phyloP scores from a whole-genome alignment of 495 filamentous ascomycete species.

The Oidiodendron maius region DNA sequence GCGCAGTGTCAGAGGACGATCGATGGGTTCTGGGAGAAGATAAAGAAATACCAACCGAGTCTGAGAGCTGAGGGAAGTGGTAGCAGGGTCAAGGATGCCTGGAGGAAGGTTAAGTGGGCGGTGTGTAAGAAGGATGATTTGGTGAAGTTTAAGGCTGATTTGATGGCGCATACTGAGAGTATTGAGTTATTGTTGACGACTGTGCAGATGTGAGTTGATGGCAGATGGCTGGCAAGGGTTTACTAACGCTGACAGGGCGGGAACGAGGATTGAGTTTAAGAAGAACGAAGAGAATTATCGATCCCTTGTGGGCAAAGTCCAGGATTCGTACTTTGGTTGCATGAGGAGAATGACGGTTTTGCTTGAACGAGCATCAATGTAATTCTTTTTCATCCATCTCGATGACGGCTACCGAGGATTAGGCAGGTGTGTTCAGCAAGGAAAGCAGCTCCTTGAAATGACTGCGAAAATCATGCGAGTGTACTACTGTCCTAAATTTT shows the following conservation, averaged over 20 bases:
- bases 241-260: too few relatives aligned
- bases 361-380: slow-evolving; percentile 10
- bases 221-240: too few relatives aligned
- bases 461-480: neutral
- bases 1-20: slow-evolving; percentile 27
- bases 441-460: neutral
- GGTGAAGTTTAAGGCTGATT: slow-evolving; percentile 22
- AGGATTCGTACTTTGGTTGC: slow-evolving; percentile 6
- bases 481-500: neutral
- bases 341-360: slow-evolving; percentile 13
- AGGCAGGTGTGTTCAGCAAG: slow-evolving; percentile 1
- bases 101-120: slow-evolving; percentile 26
- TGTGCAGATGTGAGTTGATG: slow-evolving; percentile 21
- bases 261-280: neutral
- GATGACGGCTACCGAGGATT: slow-evolving; percentile 8
- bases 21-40: slow-evolving; percentile 23
- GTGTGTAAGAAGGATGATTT: slow-evolving; percentile 27
- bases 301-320: slow-evolving; percentile 12
- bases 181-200: slow-evolving; percentile 24
- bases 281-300: neutral
- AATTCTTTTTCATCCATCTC: neutral
- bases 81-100: slow-evolving; percentile 16
- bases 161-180: slow-evolving; percentile 23
- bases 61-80: slow-evolving; percentile 11
- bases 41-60: slow-evolving; percentile 22